Conservation (phyloP, 495 filamentous ascomycete species). For the Aspergillus coremiiformis region DNA sequence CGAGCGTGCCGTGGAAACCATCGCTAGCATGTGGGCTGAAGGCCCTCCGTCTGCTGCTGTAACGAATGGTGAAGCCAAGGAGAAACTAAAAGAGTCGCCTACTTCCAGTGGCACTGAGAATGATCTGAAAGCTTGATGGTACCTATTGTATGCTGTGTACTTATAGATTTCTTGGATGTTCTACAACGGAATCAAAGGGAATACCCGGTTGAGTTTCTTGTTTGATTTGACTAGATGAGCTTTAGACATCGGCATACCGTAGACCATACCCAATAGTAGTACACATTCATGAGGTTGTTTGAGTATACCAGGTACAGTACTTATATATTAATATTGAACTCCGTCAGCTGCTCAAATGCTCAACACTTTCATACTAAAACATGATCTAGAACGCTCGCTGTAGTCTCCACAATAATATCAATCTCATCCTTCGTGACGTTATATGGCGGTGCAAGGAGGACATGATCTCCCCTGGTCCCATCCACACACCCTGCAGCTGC, state of each 20-base stretch:
- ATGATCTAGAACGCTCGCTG: slow-evolving; percentile 27
- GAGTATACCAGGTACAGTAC: no score
- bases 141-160: slow-evolving; percentile 2
- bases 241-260: no score
- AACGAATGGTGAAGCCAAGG: slow-evolving; percentile 15
- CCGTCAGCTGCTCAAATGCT: not conserved
- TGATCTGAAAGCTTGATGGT: slow-evolving; percentile 22
- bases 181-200: not conserved
- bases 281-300: no score
- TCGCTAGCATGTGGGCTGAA: slow-evolving; percentile 63
- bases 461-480: slow-evolving; percentile 63
- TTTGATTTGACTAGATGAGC: not conserved
- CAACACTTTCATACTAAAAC: slow-evolving; percentile 25
- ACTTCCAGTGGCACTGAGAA: slow-evolving; percentile 21
- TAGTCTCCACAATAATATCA: slow-evolving; percentile 47
- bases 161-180: not conserved
- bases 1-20: slow-evolving; percentile 85
- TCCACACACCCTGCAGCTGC: slow-evolving; percentile 61
- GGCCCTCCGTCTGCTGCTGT: slow-evolving; percentile 15
- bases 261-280: no score
- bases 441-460: slow-evolving; percentile 70
- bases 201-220: not conserved
- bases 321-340: not conserved
- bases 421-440: slow-evolving; percentile 57
- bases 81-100: slow-evolving; percentile 11